Base-by-base conservation (phyloP, 2,329 filamentous ascomycete genomes). In the Claviceps digitariae region DNA sequence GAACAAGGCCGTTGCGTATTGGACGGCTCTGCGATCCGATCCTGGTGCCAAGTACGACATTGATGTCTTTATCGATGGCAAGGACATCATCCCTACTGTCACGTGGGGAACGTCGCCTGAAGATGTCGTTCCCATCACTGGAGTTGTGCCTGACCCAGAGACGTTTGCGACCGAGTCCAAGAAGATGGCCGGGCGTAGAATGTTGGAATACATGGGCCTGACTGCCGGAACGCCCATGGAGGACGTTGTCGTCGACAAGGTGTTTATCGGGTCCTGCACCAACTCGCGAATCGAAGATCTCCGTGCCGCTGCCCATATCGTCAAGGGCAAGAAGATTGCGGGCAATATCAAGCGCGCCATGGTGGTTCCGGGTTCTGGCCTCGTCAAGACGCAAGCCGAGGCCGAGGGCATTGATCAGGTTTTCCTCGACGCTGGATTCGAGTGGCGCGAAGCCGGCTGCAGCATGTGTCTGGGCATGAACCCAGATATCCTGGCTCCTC, bases 391-490 rank as follows among this genome's bases (percentile, higher is more conserved):
- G 56, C 86, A 90, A 69, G 93, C 93, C 6, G 91, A 98, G 71
- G 74, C 80, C 2, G 93, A 97, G 70, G 91, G 91, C 52, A 82
- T 98, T 4, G 88, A 97, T 72, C 88, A 90, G 74, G 86, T 96
- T 65, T 97, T 98, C 70, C 65, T 74, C 9, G 88, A 95, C 57
- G 90, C 93, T 49, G 93, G 93, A 8, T 97, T 97, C 60, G 91
- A 97, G 69, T 97, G 91, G 91, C 83, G 93, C 66, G 93, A 98
- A 74, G 93, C 93, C 60, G 93, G 93, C 50, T 98, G 93, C 79
- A 95, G 88, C 57, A 98, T 98, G 93, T 97, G 93, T 67, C 79
- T 98, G 53, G 93, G 93, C 67, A 98, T 98, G 91, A 98, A 98
- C 75, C 91, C 93, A 0, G 93, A 98, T 68, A 97, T 98, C 58